These are phyloP conservation scores for Sabuloglossum arenarium DNA, from an alignment of 495 filamentous ascomycete genomes.

Conservation along the genomic window DNA sequence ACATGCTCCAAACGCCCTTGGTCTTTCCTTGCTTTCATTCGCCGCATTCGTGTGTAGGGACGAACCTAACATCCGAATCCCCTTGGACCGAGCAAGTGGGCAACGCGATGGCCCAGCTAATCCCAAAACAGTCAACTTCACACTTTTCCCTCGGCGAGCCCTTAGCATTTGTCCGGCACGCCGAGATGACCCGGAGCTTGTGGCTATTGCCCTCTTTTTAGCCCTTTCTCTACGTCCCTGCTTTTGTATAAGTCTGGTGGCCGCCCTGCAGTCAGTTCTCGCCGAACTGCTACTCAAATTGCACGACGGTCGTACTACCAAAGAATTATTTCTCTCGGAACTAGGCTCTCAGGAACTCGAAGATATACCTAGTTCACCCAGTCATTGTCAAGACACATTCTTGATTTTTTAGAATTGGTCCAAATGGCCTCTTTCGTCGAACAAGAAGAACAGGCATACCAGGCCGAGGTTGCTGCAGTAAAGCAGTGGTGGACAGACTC, in stretches of 20 bases:
- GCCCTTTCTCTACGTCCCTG: neutral
- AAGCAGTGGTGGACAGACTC: conserved; percentile 88
- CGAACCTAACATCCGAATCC: neutral
- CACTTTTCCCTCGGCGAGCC: neutral
- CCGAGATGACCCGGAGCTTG: neutral
- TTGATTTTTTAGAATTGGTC: neutral
- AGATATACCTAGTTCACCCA: neutral
- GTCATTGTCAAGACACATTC: too few relatives aligned
- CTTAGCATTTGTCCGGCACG: neutral
- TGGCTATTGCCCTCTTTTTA: neutral
- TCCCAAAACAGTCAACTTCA: neutral
- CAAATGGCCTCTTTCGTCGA: conserved; percentile 30
- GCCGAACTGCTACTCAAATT: neutral
- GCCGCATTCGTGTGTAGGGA: too few relatives aligned
- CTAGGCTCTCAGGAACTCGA: neutral
- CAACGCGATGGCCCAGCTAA: neutral
- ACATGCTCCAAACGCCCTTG: too few relatives aligned
- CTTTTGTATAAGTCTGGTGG: neutral
- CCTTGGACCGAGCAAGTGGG: neutral
- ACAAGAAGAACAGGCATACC: conserved; percentile 59
- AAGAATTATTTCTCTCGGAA: neutral
- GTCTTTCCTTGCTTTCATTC: too few relatives aligned
- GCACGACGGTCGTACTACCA: neutral
- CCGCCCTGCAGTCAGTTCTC: neutral
- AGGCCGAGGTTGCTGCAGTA: conserved; percentile 63